Evolutionary conservation across 177 flowering plant genomes (phyloP).

Genomic region (Vitis hybrid): DNA sequence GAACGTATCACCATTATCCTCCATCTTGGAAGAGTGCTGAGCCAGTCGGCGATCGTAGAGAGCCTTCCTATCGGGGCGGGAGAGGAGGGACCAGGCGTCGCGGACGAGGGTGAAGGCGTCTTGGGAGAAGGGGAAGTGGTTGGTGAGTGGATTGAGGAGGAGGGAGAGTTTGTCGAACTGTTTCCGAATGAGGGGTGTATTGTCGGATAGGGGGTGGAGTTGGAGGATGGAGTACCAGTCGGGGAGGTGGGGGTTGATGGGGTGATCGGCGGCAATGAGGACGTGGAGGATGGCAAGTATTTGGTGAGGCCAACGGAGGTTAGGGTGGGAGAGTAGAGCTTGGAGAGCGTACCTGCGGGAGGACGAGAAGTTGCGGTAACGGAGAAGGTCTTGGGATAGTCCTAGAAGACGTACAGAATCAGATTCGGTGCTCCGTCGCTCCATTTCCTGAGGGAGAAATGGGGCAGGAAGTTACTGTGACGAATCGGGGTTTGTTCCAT

Average conservation of each 20-base stretch:
- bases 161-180: conserved; percentile 14
- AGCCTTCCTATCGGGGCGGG: conserved; percentile 22
- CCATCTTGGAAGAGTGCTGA: not conserved
- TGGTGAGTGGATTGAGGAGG: conserved; percentile 23
- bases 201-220: conserved; percentile 5
- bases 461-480: too few species aligned
- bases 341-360: conserved; percentile 37
- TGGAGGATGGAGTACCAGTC: conserved; percentile 40
- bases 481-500: too few species aligned
- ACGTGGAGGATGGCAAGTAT: conserved; percentile 44
- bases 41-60: conserved; percentile 23
- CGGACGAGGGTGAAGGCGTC: conserved; percentile 26
- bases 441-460: too few species aligned
- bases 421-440: not conserved
- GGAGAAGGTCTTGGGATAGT: conserved; percentile 21
- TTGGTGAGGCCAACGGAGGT: conserved; percentile 19
- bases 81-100: conserved; percentile 29
- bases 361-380: conserved; percentile 29
- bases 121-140: conserved; percentile 21
- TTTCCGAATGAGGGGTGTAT: conserved; percentile 5
- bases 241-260: conserved; percentile 15
- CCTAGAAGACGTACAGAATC: conserved; percentile 21
- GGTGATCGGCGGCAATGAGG: conserved; percentile 29
- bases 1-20: conserved; percentile 20
- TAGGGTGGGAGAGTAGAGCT: conserved; percentile 33